These are phyloP conservation scores for Solioccasus polychromus DNA, from an alignment of 768 basidiomycete genomes.

Conservation along the genomic window DNA sequence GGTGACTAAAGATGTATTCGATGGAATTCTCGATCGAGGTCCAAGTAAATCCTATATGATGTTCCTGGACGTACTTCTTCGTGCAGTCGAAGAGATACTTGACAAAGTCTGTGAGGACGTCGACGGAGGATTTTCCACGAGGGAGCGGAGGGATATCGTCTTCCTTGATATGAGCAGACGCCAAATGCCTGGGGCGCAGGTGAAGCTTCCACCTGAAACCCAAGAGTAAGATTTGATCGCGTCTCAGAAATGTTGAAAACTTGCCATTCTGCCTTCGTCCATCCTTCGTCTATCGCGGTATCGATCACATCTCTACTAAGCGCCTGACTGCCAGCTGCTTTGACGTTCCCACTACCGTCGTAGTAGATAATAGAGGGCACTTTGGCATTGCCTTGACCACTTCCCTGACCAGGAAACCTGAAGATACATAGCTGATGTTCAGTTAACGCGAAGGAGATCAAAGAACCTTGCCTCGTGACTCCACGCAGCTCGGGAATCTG, in stretches of 20 bases:
- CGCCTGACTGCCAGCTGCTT: slow-evolving; percentile 41
- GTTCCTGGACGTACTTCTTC: slow-evolving; percentile 14
- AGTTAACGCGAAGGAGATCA: not conserved
- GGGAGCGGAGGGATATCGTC: slow-evolving; percentile 32
- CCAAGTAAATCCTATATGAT: slow-evolving; percentile 17
- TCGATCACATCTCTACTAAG: slow-evolving; percentile 29
- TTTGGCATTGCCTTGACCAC: slow-evolving; percentile 39
- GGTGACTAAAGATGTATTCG: slow-evolving; percentile 23
- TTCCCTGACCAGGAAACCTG: slow-evolving; percentile 40
- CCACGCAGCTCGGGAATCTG: slow-evolving; percentile 12
- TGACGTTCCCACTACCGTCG: slow-evolving; percentile 32
- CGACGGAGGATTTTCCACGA: slow-evolving; percentile 9
- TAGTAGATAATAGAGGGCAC: slow-evolving; percentile 46
- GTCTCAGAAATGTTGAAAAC: not conserved
- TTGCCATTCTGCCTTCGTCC: slow-evolving; percentile 18
- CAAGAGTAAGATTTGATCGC: not conserved
- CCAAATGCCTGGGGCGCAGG: slow-evolving; percentile 16
- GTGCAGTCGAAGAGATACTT: slow-evolving; percentile 15
- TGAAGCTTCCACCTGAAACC: slow-evolving; percentile 26
- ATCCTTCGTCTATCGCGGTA: slow-evolving; percentile 31
- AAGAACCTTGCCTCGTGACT: slow-evolving; percentile 5
- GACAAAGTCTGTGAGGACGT: slow-evolving; percentile 25
- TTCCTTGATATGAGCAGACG: slow-evolving; percentile 16
- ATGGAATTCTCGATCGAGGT: slow-evolving; percentile 10
- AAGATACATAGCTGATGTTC: slow-evolving; percentile 2